Percentiles rank a stretch among this genome's conserved stretches.
These are phyloP conservation scores for Populus hybrid DNA, from an alignment of 441 rosid species.

Conservation along the genomic window DNA sequence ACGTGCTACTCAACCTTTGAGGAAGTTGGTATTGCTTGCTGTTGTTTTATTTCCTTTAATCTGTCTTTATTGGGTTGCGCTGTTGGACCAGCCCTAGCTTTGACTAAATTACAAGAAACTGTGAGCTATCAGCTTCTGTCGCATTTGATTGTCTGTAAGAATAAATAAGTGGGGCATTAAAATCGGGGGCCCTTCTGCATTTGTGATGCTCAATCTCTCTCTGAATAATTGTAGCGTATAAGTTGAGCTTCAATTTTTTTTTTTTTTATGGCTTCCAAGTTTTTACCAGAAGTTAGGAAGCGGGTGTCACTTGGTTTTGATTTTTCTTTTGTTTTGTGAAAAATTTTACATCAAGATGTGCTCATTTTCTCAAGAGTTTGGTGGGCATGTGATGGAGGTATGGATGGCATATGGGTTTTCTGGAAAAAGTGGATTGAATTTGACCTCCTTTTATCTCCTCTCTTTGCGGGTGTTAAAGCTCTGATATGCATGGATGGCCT, in stretches of 20 bases:
- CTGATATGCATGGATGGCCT: conserved; percentile 22
- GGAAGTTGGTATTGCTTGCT: not conserved
- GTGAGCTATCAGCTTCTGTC: conserved; percentile 17
- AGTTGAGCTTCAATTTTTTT: conserved; percentile 18
- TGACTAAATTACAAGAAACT: conserved; percentile 30
- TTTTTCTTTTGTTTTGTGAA: not conserved
- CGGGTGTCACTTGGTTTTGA: not conserved
- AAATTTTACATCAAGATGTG: conserved; percentile 6
- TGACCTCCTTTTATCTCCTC: conserved; percentile 23
- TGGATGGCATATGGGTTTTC: conserved; percentile 38
- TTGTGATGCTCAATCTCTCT: conserved; percentile 17
- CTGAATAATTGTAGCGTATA: conserved; percentile 5
- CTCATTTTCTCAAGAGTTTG: conserved; percentile 24
- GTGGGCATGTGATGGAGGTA: conserved; percentile 39
- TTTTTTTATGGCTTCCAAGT: conserved; percentile 1
- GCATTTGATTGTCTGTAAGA: not conserved
- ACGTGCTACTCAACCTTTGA: not conserved
- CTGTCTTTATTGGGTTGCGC: conserved; percentile 11
- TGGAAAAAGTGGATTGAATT: conserved; percentile 33
- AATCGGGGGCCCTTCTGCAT: conserved; percentile 40
- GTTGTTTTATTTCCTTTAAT: conserved; percentile 12
- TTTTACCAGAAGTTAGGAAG: conserved; percentile 6
- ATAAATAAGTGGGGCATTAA: conserved; percentile 22
- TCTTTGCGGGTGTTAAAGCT: conserved; percentile 15
- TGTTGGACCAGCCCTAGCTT: conserved; percentile 9